Percentiles rank a stretch among this genome's conserved stretches.
phyloP scores from a whole-genome alignment of 2,329 filamentous ascomycete species.

The Domatiomyces catenatus region DNA sequence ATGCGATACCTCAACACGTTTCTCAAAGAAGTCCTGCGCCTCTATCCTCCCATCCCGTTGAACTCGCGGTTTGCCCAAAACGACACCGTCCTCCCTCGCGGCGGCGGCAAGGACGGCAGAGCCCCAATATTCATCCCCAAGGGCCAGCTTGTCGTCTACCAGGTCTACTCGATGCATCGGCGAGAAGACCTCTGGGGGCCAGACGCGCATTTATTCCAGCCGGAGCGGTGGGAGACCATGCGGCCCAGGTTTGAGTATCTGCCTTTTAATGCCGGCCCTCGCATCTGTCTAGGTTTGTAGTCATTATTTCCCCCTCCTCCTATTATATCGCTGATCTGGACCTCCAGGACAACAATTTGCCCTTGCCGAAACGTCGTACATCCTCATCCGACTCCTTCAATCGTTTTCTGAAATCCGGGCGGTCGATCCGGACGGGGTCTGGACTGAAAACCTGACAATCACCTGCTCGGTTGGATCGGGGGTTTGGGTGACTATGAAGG shows the following conservation, averaged over 20 bases:
- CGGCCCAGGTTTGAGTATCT: slow-evolving; percentile 38
- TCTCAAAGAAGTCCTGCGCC: slow-evolving; percentile 58
- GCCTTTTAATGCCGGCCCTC: slow-evolving; percentile 37
- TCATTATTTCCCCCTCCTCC: background rate
- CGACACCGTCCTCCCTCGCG: slow-evolving; percentile 59
- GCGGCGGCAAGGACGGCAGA: slow-evolving; percentile 33
- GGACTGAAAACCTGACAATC: too few species aligned
- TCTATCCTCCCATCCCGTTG: slow-evolving; percentile 64
- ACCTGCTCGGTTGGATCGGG: too few species aligned
- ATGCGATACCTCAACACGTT: slow-evolving; percentile 64
- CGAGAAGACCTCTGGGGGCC: slow-evolving; percentile 28
- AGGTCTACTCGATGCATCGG: slow-evolving; percentile 37
- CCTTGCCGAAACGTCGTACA: too few species aligned
- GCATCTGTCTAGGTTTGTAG: slow-evolving; percentile 35
- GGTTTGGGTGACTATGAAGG: too few species aligned
- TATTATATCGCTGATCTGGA: too few species aligned
- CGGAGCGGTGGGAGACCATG: slow-evolving; percentile 37
- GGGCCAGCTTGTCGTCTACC: slow-evolving; percentile 34
- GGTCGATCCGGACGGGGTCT: too few species aligned
- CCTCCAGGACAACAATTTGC: too few species aligned
- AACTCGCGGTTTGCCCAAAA: slow-evolving; percentile 56
- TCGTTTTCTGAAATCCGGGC: too few species aligned
- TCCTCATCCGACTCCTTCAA: too few species aligned
- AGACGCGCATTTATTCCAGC: slow-evolving; percentile 30
- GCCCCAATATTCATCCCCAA: slow-evolving; percentile 32